phyloP scores from a whole-genome alignment of 768 basidiomycete species.

The Phylloporus sp. region DNA sequence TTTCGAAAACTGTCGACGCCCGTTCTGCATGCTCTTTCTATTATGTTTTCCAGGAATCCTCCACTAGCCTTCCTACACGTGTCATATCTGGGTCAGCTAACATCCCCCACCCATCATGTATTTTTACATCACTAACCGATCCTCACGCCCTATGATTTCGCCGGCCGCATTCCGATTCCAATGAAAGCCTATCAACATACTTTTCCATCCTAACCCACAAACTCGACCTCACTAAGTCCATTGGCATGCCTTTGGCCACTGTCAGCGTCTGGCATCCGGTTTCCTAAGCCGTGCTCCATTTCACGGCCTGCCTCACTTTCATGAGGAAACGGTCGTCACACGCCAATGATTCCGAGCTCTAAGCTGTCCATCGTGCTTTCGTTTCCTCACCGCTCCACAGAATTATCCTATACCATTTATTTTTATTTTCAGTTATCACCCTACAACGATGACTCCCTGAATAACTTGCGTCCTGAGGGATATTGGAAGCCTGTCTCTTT shows the following conservation, averaged over 20 bases:
- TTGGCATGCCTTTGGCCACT: conserved; percentile 3
- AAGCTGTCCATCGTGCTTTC: conserved; percentile 7
- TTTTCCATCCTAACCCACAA: conserved; percentile 12
- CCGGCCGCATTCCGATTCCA: conserved; percentile 9
- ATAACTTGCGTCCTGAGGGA: background rate
- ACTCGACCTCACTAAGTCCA: conserved; percentile 21
- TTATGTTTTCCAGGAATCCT: conserved; percentile 18
- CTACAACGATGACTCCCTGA: conserved; percentile 20
- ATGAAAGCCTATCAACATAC: conserved; percentile 4
- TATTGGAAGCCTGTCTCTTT: background rate
- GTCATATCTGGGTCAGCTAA: conserved; percentile 15
- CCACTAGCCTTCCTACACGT: conserved; percentile 6
- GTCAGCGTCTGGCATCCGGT: conserved; percentile 3
- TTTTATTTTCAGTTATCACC: conserved; percentile 16
- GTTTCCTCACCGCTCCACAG: conserved; percentile 16
- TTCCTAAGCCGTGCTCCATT: conserved; percentile 15
- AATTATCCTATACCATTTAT: conserved; percentile 4
- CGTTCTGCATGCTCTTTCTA: conserved; percentile 19
- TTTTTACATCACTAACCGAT: conserved; percentile 23
- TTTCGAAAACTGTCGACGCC: conserved; percentile 15
- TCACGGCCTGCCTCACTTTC: conserved; percentile 21
- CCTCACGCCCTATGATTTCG: conserved; percentile 13
- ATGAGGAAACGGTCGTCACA: conserved; percentile 10
- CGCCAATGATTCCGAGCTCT: conserved; percentile 5
- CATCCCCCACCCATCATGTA: conserved; percentile 18